Evolutionary conservation across 768 basidiomycete species (phyloP).

Genomic region (Hericium alpestre): DNA sequence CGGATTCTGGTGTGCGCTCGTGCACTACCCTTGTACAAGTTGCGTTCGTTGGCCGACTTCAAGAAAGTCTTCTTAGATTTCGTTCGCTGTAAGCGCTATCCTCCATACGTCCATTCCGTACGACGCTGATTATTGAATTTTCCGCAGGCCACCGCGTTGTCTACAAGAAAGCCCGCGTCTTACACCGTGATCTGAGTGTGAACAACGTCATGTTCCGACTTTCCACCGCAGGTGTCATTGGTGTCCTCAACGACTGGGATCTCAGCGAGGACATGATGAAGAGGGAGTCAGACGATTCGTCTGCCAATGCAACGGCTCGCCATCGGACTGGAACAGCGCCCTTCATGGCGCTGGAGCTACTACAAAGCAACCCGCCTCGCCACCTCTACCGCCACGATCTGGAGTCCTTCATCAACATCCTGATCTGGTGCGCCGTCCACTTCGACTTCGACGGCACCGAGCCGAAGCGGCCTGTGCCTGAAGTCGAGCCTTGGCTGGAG

Average conservation of each 20-base stretch:
- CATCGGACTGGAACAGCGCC: background rate
- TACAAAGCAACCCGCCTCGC: background rate
- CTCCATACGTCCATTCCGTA: no score
- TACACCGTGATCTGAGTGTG: background rate
- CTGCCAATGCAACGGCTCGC: background rate
- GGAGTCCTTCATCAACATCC: background rate
- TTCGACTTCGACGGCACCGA: background rate
- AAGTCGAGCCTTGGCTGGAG: background rate
- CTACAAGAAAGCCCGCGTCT: background rate
- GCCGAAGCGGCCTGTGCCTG: background rate
- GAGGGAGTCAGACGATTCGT: no score
- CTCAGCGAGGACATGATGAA: background rate
- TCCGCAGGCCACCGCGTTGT: background rate
- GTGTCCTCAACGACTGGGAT: background rate
- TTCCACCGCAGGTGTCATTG: background rate
- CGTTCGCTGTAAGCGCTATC: background rate
- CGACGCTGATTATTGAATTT: no score
- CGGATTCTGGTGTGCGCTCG: background rate
- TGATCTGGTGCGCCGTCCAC: background rate
- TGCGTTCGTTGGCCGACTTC: background rate
- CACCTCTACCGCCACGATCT: no score
- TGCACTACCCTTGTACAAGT: background rate
- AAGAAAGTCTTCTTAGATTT: background rate
- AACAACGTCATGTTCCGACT: background rate
- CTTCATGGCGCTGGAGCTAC: background rate